Evolutionary conservation across 768 basidiomycete species (phyloP).

Genomic region (Auriscalpium microsporum): DNA sequence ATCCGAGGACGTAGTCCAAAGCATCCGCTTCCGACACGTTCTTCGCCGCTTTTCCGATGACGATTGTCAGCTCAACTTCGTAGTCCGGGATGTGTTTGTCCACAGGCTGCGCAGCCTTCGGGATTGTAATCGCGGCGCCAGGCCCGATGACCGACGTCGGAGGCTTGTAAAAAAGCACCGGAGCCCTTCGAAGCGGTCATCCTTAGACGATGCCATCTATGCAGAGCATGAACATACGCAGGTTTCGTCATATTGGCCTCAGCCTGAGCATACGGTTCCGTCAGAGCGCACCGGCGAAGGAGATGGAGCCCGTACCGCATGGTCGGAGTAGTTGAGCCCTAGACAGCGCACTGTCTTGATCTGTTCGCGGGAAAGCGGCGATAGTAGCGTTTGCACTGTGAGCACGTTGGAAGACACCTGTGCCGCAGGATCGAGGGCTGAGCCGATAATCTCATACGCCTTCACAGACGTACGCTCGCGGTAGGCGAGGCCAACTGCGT

Average conservation of each 20-base stretch:
- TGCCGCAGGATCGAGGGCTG: slow-evolving; percentile 56
- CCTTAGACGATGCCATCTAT: too few relatives aligned
- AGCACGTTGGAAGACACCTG: slow-evolving; percentile 54
- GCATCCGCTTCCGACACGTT: slow-evolving; percentile 75
- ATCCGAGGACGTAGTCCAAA: slow-evolving; percentile 78
- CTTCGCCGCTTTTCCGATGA: slow-evolving; percentile 76
- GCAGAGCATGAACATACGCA: slow-evolving; percentile 32
- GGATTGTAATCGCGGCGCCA: slow-evolving; percentile 54
- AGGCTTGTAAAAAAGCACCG: slow-evolving; percentile 77
- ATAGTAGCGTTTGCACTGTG: slow-evolving; percentile 63
- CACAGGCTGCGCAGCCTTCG: slow-evolving; percentile 59
- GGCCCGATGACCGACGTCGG: slow-evolving; percentile 63
- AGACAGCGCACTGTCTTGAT: slow-evolving; percentile 67
- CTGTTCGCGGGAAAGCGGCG: slow-evolving; percentile 59
- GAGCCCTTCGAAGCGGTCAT: slow-evolving; percentile 35
- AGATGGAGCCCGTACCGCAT: slow-evolving; percentile 45
- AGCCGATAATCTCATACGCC: slow-evolving; percentile 66
- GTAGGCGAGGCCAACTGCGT: slow-evolving; percentile 48
- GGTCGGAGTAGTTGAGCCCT: slow-evolving; percentile 79
- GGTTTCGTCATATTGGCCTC: slow-evolving; percentile 61
- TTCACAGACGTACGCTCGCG: slow-evolving; percentile 46
- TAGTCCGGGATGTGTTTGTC: slow-evolving; percentile 71
- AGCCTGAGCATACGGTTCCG: slow-evolving; percentile 31
- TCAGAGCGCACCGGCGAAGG: background rate
- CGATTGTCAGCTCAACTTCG: slow-evolving; percentile 73